Base-by-base conservation (phyloP, 176 grass and related monocot genomes). In the Secale cereale region DNA sequence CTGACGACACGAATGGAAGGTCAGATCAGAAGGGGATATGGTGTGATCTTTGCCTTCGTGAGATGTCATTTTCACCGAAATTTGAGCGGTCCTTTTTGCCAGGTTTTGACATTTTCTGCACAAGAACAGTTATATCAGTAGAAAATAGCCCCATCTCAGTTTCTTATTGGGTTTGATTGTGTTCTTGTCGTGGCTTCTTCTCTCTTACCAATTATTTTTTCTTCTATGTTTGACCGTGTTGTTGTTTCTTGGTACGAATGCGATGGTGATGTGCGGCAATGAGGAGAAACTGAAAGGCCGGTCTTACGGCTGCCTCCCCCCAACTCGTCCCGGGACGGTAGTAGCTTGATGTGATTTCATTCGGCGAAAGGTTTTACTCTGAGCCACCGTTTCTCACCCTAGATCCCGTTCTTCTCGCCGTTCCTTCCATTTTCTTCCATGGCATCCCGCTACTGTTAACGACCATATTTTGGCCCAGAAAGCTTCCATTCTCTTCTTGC, bases 221-320 rank as follows among this genome's bases (percentile, higher is more conserved):
- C 19, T 57, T 9, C 2, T 57, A 19, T 22, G 7, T 22, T 57
- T 57, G 52, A 3, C 9, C 7, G 7, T 0, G 8, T 0, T 20
- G 0, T 25, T 60, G n/a, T 60, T 60, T 60, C 9, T 60, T n/a
- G 59, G 20, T 57, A 25, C 9, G 1, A 60, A 57, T 2, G 52
- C 17, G 2, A 26, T 60, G n/a, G 59, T 5, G 59, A 60, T 52
- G 48, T 30, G 45, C 28, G 59, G 23, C 59, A 14, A 23, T 30
- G 77, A 79, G 59, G 77, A 79, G 59, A 79, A 15, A 79, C 43
- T 19, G 77, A 79, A 79, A 79, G 77, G 77, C 77, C 59, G 77
- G 59, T 79, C 77, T 79, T 65, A 79, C 59, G 23, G 59, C 77
- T 64, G 59, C 59, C 59, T 79, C 59, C 77, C 15, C n/a, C 9